phyloP scores from a whole-genome alignment of 768 basidiomycete genomes.

The Rhodocollybia butyracea region DNA sequence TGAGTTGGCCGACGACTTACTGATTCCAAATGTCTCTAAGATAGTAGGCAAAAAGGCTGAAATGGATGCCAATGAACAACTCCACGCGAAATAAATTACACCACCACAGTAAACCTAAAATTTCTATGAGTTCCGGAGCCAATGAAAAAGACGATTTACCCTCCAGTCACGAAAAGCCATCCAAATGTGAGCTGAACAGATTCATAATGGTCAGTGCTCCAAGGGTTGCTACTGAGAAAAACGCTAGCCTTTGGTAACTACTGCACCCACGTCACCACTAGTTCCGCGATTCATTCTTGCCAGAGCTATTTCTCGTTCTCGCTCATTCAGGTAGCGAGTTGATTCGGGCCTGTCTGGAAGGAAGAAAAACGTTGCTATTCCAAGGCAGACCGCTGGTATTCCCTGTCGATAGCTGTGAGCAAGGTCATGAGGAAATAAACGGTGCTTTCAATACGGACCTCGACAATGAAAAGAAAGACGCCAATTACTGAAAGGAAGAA shows the following conservation, averaged over 20 bases:
- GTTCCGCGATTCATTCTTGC: slow-evolving; percentile 65
- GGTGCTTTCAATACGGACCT: slow-evolving; percentile 43
- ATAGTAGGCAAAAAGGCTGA: slow-evolving; percentile 85
- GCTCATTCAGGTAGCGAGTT: slow-evolving; percentile 52
- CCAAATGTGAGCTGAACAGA: slow-evolving; percentile 50
- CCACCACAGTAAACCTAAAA: slow-evolving; percentile 60
- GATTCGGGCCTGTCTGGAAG: slow-evolving; percentile 74
- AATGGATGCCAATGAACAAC: slow-evolving; percentile 73
- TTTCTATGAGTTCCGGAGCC: background rate
- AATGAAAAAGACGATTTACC: slow-evolving; percentile 26
- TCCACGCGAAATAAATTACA: slow-evolving; percentile 75
- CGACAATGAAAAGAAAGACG: slow-evolving; percentile 70
- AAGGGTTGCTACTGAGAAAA: too few species aligned
- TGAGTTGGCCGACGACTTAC: slow-evolving; percentile 37
- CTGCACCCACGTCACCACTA: slow-evolving; percentile 62
- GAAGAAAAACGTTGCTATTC: slow-evolving; percentile 48
- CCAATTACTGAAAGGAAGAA: slow-evolving; percentile 50
- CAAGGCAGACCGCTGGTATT: slow-evolving; percentile 62
- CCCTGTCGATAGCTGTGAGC: slow-evolving; percentile 41
- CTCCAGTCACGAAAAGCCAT: slow-evolving; percentile 74
- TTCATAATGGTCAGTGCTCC: background rate
- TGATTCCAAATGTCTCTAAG: slow-evolving; percentile 67
- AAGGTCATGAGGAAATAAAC: background rate
- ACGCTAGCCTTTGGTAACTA: slow-evolving; percentile 54
- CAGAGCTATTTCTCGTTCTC: slow-evolving; percentile 58